phyloP scores from a whole-genome alignment of 768 basidiomycete species.

The Collybia sordida region DNA sequence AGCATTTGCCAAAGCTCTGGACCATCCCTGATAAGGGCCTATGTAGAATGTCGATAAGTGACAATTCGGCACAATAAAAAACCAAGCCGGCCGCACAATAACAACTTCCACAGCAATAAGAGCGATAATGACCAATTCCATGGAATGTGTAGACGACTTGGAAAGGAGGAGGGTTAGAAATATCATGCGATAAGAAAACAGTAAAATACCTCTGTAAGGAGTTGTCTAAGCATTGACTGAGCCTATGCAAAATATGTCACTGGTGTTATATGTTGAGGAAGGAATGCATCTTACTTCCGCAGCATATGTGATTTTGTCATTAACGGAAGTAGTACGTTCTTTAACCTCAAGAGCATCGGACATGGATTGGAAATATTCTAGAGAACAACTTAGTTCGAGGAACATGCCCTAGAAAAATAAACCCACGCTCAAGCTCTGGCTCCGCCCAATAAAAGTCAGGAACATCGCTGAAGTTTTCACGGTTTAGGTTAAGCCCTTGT shows the following conservation, averaged over 20 bases:
- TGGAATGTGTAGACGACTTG: slow-evolving; percentile 84
- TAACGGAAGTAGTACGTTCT: slow-evolving; percentile 74
- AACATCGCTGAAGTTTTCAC: slow-evolving; percentile 85
- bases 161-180: slow-evolving; percentile 9
- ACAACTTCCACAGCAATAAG: slow-evolving; percentile 96
- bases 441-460: slow-evolving; percentile 96
- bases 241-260: slow-evolving; percentile 40
- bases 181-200: background rate
- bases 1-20: slow-evolving; percentile 72
- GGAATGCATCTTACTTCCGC: slow-evolving; percentile 53
- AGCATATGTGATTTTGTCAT: slow-evolving; percentile 92
- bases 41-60: background rate
- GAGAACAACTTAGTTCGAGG: background rate
- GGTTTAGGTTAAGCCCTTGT: slow-evolving; percentile 87
- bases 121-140: slow-evolving; percentile 94
- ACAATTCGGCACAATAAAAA: background rate
- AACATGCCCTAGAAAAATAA: background rate
- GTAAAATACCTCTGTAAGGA: slow-evolving; percentile 74
- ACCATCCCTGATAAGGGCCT: slow-evolving; percentile 78
- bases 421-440: slow-evolving; percentile 80
- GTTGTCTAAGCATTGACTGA: slow-evolving; percentile 85
- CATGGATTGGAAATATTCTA: slow-evolving; percentile 83
- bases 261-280: background rate
- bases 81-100: slow-evolving; percentile 55
- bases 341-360: slow-evolving; percentile 86